These are phyloP conservation scores for Aspergillus avenaceus DNA, from an alignment of 495 filamentous ascomycete species.

Conservation along the genomic window DNA sequence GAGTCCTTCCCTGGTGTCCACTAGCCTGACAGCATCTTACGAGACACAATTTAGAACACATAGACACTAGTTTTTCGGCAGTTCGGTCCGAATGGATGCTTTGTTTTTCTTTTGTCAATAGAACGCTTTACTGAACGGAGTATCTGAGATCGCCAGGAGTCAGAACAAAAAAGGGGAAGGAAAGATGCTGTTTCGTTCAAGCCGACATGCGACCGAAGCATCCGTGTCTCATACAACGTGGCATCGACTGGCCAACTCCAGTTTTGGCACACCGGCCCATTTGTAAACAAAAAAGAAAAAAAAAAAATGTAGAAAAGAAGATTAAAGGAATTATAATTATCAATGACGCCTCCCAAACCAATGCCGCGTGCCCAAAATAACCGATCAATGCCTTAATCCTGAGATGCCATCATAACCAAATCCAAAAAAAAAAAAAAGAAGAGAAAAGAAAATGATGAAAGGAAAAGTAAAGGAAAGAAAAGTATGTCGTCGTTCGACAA, in stretches of 20 bases:
- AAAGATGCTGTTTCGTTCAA: constrained; percentile 7
- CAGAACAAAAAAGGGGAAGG: constrained; percentile 13
- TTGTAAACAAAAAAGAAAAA: neutral
- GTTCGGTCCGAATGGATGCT: neutral
- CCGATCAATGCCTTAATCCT: constrained; percentile 2
- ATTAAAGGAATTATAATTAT: constrained; percentile 3
- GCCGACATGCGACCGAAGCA: constrained; percentile 7
- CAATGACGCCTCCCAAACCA: constrained; percentile 6
- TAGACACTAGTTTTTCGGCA: neutral
- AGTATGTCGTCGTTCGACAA: neutral
- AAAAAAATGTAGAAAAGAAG: constrained; percentile 1
- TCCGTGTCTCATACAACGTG: constrained; percentile 11
- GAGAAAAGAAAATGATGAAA: constrained; percentile 7
- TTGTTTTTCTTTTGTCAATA: constrained; percentile 3
- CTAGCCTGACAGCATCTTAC: too few species aligned
- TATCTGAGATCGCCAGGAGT: constrained; percentile 18
- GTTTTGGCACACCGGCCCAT: neutral
- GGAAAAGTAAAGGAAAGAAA: constrained; percentile 4
- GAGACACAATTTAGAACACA: neutral
- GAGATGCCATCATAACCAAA: constrained; percentile 2
- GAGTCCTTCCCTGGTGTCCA: too few species aligned
- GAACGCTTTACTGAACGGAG: constrained; percentile 2
- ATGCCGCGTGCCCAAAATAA: neutral
- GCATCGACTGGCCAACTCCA: neutral
- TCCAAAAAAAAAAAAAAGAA: neutral